These are phyloP conservation scores for Emergomyces africanus DNA, from an alignment of 2,329 filamentous ascomycete genomes.

Conservation along the genomic window DNA sequence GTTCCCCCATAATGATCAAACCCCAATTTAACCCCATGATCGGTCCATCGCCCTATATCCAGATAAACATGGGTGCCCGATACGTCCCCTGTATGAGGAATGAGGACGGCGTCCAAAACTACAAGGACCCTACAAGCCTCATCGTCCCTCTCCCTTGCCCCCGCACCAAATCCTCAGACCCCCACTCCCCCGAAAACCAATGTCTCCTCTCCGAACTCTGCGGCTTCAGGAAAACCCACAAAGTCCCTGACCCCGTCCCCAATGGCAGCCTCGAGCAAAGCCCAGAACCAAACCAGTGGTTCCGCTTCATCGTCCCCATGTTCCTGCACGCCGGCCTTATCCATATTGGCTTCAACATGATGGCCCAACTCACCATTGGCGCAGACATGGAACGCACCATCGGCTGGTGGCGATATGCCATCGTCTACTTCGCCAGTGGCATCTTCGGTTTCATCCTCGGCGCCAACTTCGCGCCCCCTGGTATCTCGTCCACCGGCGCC, in stretches of 20 bases:
- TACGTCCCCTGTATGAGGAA: constrained; percentile 94
- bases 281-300: constrained; percentile 83
- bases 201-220: constrained; percentile 73
- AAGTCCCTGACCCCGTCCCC: constrained; percentile 53
- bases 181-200: constrained; percentile 34
- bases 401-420: constrained; percentile 70
- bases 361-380: constrained; percentile 79
- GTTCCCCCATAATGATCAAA: constrained; percentile 54
- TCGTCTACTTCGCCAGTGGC: constrained; percentile 82
- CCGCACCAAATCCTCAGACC: constrained; percentile 52
- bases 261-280: constrained; percentile 39
- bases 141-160: constrained; percentile 60
- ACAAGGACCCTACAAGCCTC: constrained; percentile 5
- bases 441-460: constrained; percentile 95
- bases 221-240: constrained; percentile 50
- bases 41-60: constrained; percentile 74
- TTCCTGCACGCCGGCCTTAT: constrained; percentile 91
- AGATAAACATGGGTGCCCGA: constrained; percentile 94
- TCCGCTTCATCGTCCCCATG: constrained; percentile 86
- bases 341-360: constrained; percentile 90
- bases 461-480: constrained; percentile 77
- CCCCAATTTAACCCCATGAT: constrained; percentile 96
- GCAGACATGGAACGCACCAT: constrained; percentile 88
- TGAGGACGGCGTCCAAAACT: constrained; percentile 29
- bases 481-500: constrained; percentile 72